Evolutionary conservation across 805 yeast species (phyloP), one percentile per base, ranked within the genome.

Genomic region (Candida bentonensis): DNA sequence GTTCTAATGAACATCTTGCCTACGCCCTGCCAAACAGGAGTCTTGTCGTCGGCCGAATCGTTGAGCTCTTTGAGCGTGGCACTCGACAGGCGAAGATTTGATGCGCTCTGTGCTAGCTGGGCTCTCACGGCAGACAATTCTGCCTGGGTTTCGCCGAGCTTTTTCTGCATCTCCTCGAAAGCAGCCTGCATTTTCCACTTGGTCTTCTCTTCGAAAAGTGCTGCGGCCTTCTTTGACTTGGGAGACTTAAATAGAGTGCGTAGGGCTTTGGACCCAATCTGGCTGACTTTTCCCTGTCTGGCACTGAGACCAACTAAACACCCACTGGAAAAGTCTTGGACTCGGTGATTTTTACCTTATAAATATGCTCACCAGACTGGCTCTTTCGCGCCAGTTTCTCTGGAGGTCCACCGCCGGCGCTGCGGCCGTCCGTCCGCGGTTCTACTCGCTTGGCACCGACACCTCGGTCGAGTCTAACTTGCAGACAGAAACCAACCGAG

Each of bases 21-120:
- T 27, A 84, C 74, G 3, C 94, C 84, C 57, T 83, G 76, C 92
- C 94, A 87, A 3, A 87, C 88, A 5, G 57, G 57, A 7, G 73
- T 70, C 20, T 65, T 65, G 7, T 65, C 68, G 13, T 71, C 63
- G 23, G 48, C 51, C 22, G 53, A 42, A 51, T 73, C 66, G 22
- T 63, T 65, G 42, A 86, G 65, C 51, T 81, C 82, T 26, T 68
- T 57, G 26, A 69, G 62, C 5, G 94, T 80, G 39, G 74, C 65
- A 22, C 72, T 70, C 20, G 78, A 70, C 41, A 82, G 58, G 52
- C 67, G 69, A 51, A 72, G 62, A 51, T 72, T 72, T 41, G 78
- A 72, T 45, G 65, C 60, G 21, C 70, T 66, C 36, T 74, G 57
- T 27, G 69, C 68, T 44, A 76, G 59, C 51, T 75, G 82, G 9